Evolutionary conservation across 2,329 filamentous ascomycete genomes (phyloP), one percentile per base, ranked within the genome.

Genomic region (Nectriaceae sp.): DNA sequence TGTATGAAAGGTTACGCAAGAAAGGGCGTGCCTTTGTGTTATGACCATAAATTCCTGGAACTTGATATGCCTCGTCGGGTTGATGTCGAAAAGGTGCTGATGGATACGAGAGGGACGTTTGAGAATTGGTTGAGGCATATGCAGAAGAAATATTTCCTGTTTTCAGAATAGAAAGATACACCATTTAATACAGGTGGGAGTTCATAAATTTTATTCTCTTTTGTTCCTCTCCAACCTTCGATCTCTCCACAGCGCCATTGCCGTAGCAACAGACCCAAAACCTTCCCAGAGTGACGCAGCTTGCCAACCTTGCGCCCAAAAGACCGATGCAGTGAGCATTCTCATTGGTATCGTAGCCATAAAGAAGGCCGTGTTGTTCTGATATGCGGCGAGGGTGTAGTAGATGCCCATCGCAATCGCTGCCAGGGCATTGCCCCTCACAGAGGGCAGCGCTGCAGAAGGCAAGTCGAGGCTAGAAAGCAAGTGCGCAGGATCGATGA

Each of bases 381-480:
- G 65, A 36, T 61, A 65, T 10, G 60, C 64, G 16, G 62, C 63
- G 8, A 69, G 52, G 5, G 52, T 51, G 46, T 68, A 68, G 47
- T 68, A 68, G 21, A 67, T 50, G 8, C 64, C 61, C 63, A 67
- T 68, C 15, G 61, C 64, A 16, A 66, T 52, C 29, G 63, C 63
- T 11, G 63, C 65, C 4, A 67, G 56, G 53, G 45, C 59, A 40
- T 49, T 59, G 36, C 41, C 55, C 16, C 43, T 47, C 3, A 50
- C 43, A 21, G 57, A 29, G 11, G 46, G 46, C 13, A 48, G 40
- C 4, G 46, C 40, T 3, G 13, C 40, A 1, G 13, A n/a, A 21
- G 46, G 40, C n/a, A 48, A 16, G 15, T 39, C 33, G 35, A 48
- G 40, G 13, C 16, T 16, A 6, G 21, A 35, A 6, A 16, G 21